phyloP scores from a whole-genome alignment of 2,329 filamentous ascomycete genomes.

The Diplocarpon rosae region DNA sequence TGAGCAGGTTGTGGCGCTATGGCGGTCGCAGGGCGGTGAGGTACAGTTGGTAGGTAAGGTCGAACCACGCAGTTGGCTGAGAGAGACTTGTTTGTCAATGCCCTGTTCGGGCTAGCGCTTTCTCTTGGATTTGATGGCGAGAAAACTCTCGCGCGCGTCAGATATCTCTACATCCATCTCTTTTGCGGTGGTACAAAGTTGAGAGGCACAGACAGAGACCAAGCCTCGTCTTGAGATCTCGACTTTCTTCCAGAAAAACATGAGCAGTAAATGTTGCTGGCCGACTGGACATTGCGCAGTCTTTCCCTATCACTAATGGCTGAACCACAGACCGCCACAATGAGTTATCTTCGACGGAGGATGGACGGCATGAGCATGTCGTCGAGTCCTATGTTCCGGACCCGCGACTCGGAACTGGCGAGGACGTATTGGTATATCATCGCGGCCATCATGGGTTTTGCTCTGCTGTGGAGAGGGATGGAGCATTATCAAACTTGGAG shows the following conservation, averaged over 20 bases:
- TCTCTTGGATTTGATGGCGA: not conserved
- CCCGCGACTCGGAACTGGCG: conserved; percentile 40
- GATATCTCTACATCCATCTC: too few relatives aligned
- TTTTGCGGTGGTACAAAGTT: not conserved
- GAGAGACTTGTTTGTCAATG: too few relatives aligned
- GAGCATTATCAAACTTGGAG: conserved; percentile 17
- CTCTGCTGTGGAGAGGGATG: conserved; percentile 13
- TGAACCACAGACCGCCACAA: not conserved
- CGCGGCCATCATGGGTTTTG: conserved; percentile 31
- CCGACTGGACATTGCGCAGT: not conserved
- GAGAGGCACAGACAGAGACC: not conserved
- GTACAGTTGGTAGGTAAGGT: too few relatives aligned
- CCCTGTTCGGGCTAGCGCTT: too few relatives aligned
- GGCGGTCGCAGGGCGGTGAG: too few relatives aligned
- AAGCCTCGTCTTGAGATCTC: not conserved
- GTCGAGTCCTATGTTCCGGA: conserved; percentile 31
- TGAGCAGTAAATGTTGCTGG: conserved; percentile 1
- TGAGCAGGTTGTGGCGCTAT: conserved; percentile 5
- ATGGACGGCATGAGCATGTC: conserved; percentile 16
- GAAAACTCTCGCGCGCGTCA: too few relatives aligned
- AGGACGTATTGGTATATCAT: conserved; percentile 49
- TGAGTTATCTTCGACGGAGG: conserved; percentile 8
- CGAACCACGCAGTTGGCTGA: too few relatives aligned
- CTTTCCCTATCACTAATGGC: not conserved
- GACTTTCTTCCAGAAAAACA: not conserved